A percentile compares a stretch with the other conserved stretches of the same genome.
Evolutionary conservation across 768 basidiomycete genomes (phyloP).

Genomic region (Mrakia gelida): DNA sequence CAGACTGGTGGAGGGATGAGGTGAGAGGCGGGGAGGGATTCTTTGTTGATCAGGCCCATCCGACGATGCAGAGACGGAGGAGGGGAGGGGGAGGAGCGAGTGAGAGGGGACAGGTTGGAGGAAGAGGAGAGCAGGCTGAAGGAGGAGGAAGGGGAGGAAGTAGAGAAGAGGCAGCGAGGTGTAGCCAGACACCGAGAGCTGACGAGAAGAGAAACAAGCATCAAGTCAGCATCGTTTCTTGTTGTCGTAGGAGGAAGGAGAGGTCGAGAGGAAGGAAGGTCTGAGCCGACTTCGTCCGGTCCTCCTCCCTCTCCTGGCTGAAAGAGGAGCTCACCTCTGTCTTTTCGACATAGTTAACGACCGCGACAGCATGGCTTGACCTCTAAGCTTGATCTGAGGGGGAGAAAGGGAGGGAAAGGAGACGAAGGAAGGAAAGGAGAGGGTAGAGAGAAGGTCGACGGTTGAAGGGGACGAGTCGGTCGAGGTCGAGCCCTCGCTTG

Average conservation of each 20-base stretch:
- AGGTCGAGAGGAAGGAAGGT: background rate
- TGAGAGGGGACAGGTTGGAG: background rate
- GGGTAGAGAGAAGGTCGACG: too few relatives aligned
- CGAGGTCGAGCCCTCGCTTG: too few relatives aligned
- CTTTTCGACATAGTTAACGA: background rate
- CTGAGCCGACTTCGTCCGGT: background rate
- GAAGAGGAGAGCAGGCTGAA: background rate
- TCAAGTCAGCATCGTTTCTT: background rate
- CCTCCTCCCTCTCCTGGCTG: background rate
- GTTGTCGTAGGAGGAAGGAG: background rate
- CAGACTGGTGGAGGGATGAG: background rate
- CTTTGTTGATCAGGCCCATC: constrained; percentile 4
- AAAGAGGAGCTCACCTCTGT: background rate
- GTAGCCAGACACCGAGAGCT: background rate
- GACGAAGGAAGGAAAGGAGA: too few relatives aligned
- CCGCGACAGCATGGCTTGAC: background rate
- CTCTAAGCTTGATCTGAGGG: too few relatives aligned
- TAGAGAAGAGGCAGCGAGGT: background rate
- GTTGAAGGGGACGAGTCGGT: too few relatives aligned
- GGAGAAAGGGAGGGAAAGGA: too few relatives aligned
- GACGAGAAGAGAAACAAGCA: background rate
- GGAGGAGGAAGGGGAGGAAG: background rate
- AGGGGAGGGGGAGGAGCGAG: background rate
- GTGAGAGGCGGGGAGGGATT: background rate
- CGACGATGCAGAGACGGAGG: background rate